Conservation (phyloP, 257 asterid genomes). For the Capsicum pubescens region DNA sequence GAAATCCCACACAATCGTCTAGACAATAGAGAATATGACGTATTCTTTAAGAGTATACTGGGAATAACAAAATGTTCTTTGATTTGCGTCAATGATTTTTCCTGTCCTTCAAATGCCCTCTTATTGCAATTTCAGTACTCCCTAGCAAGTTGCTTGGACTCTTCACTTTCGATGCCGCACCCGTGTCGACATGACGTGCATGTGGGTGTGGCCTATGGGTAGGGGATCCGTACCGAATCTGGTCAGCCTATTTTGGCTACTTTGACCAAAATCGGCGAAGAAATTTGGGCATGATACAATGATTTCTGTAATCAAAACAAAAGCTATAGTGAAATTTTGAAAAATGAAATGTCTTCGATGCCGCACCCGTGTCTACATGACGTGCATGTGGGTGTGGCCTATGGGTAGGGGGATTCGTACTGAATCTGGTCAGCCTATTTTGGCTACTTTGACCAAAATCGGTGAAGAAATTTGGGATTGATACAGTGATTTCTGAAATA, state of each 20-base stretch:
- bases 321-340: background rate
- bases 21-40: background rate
- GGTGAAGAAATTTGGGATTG: no score
- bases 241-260: background rate
- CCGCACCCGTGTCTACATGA: no score
- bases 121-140: background rate
- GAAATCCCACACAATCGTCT: constrained; percentile 10
- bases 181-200: background rate
- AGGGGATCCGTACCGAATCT: background rate
- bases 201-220: background rate
- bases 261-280: background rate
- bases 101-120: background rate
- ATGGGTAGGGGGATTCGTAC: no score
- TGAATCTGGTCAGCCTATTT: no score
- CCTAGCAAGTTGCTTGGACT: background rate
- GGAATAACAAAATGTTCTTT: background rate
- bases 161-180: background rate
- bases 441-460: no score
- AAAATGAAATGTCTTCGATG: no score
- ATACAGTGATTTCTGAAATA: no score
- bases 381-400: no score
- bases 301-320: background rate
- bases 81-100: background rate
- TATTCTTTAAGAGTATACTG: background rate
- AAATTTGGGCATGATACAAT: background rate